phyloP scores from a whole-genome alignment of 2,329 filamentous ascomycete genomes.

The Aspergillus pseudotamarii region DNA sequence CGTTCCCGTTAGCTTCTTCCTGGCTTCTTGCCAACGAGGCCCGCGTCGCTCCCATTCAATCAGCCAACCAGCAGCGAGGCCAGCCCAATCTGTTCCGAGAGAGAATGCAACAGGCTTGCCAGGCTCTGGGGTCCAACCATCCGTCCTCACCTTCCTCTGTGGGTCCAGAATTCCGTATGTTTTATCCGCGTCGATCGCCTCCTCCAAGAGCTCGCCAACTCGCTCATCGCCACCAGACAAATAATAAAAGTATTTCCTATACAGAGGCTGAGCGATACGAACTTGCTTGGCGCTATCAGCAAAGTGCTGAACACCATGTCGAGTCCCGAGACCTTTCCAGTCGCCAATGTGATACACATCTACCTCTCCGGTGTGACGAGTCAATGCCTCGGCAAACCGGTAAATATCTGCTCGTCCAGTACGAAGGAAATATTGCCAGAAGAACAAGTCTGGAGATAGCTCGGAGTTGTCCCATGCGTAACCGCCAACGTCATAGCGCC shows the following conservation, averaged over 20 bases:
- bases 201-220: constrained; percentile 57
- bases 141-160: constrained; percentile 60
- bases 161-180: constrained; percentile 59
- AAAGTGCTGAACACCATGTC: constrained; percentile 66
- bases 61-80: constrained; percentile 60
- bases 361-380: constrained; percentile 62
- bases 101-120: constrained; percentile 52
- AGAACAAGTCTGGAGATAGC: constrained; percentile 63
- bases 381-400: constrained; percentile 61
- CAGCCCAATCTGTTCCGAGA: constrained; percentile 63
- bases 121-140: constrained; percentile 52
- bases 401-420: constrained; percentile 62
- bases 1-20: constrained; percentile 53
- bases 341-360: constrained; percentile 64
- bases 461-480: constrained; percentile 69
- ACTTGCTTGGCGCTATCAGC: constrained; percentile 64
- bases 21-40: constrained; percentile 56
- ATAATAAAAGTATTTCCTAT: constrained; percentile 61
- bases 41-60: constrained; percentile 63
- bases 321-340: constrained; percentile 63
- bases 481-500: constrained; percentile 66
- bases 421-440: constrained; percentile 65
- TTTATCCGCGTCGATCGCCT: constrained; percentile 56
- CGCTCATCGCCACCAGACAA: constrained; percentile 60
- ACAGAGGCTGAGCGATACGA: constrained; percentile 61